Evolutionary conservation across 2,329 filamentous ascomycete genomes (phyloP).

Genomic region (Hypoxylon rubiginosum): DNA sequence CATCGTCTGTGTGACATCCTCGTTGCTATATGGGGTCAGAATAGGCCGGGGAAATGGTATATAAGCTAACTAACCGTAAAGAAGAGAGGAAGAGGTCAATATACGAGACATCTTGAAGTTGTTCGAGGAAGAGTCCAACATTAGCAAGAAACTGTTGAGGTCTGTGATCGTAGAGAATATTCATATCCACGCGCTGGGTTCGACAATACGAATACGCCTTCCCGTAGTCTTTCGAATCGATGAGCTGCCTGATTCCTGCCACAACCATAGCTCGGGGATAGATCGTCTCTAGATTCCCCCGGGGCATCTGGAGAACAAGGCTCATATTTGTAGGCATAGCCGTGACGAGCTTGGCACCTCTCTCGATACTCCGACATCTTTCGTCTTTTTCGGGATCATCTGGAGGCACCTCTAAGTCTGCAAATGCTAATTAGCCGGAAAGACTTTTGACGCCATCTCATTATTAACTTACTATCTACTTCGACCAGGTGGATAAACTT

Average conservation of each 20-base stretch:
- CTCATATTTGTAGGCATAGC: constrained; percentile 90
- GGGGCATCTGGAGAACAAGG: constrained; percentile 92
- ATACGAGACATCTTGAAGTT: constrained; percentile 83
- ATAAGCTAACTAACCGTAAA: constrained; percentile 69
- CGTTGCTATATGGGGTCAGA: constrained; percentile 68
- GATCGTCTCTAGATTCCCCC: constrained; percentile 95
- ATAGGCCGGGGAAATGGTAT: constrained; percentile 43
- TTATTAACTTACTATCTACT: constrained; percentile 68
- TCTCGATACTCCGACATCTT: constrained; percentile 90
- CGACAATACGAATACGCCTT: constrained; percentile 89
- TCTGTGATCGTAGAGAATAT: constrained; percentile 94
- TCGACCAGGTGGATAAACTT: constrained; percentile 90
- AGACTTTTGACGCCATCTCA: constrained; percentile 5
- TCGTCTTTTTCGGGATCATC: constrained; percentile 95
- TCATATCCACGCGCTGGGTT: constrained; percentile 96
- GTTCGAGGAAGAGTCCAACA: constrained; percentile 82
- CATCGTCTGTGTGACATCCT: constrained; percentile 93
- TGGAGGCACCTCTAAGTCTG: constrained; percentile 83
- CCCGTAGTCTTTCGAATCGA: constrained; percentile 84
- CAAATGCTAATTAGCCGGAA: constrained; percentile 42
- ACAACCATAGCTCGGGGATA: constrained; percentile 93
- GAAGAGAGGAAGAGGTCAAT: constrained; percentile 94
- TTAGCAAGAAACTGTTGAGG: constrained; percentile 86
- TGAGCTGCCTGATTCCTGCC: constrained; percentile 85
- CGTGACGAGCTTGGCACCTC: constrained; percentile 87